phyloP scores from a whole-genome alignment of 31 red algal genomes.

The Bonnemaisonia californica region DNA sequence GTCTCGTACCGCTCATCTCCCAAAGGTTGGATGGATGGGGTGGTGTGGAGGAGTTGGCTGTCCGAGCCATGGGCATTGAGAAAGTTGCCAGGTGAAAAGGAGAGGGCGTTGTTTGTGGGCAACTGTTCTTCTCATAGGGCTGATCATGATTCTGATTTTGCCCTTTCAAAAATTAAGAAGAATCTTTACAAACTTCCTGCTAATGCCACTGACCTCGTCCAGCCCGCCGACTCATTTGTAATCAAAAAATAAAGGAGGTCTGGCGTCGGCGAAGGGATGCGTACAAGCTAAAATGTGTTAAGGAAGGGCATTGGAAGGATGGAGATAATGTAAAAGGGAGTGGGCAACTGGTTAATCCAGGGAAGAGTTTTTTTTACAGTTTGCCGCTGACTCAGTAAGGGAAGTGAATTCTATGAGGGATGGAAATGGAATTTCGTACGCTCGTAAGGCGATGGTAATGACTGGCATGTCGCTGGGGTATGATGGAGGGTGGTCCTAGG shows the following conservation, averaged over 20 bases:
- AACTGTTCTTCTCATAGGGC: constrained; percentile 13
- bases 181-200: neutral
- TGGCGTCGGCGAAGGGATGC: constrained; percentile 21
- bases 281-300: constrained; percentile 16
- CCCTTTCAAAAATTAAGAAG: neutral
- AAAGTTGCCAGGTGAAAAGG: neutral
- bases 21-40: constrained; percentile 34
- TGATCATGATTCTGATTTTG: neutral
- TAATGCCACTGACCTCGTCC: constrained; percentile 28
- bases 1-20: constrained; percentile 8
- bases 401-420: constrained; percentile 5
- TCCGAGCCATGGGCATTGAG: neutral
- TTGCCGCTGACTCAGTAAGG: neutral
- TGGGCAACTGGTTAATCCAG: constrained; percentile 8
- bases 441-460: constrained; percentile 6
- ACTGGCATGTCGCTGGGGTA: neutral
- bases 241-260: constrained; percentile 31
- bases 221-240: constrained; percentile 31
- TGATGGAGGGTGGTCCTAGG: neutral
- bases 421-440: neutral
- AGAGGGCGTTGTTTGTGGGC: constrained; percentile 13
- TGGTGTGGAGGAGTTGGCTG: neutral
- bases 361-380: neutral
- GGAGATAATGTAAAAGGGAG: neutral
- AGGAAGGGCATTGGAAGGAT: neutral